Evolutionary conservation across 1,284 basidiomycete genomes (phyloP), one percentile per base, ranked within the genome.

Genomic region (Moniliophthora roreri): DNA sequence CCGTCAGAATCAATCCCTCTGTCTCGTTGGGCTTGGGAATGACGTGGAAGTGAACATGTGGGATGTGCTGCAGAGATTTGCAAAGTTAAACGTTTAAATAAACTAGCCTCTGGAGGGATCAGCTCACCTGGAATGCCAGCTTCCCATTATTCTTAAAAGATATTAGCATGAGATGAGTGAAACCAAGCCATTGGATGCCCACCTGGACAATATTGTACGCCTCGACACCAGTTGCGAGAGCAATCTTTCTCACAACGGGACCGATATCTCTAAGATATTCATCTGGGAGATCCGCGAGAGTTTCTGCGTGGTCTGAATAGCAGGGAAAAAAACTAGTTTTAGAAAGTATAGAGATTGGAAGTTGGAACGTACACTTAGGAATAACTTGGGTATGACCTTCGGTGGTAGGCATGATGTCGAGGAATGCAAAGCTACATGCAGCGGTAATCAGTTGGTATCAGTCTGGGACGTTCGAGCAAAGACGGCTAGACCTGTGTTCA

Each of bases 201-300:
- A 71, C 73, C 75, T 79, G 80, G 13, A 87, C 65, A 48, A 88
- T 68, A 59, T 88, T 88, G 72, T 82, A 89, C 58, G 86, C 69
- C 42, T 78, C 70, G 0, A 71, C 72, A 5, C 78, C 81, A 2
- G 76, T 76, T 5, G 84, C 81, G 6, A 75, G 62, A 5, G 84
- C 85, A 16, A 88, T 67, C 66, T 82, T 86, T 72, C 85, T 87
- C 39, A 77, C 68, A 2, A 83, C 63, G 3, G 81, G 81, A 2
- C 83, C 73, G 38, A 81, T 69, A 56, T 81, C 81, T 39, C 57
- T 60, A 52, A 81, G 75, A 63, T 79, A 78, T 52, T 79, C 75
- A 56, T 83, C 81, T 2, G 81, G 80, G 9, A 82, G 69, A 53
- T 82, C 80, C 32, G 68, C 74, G 10, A 81, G 66, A 51, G 77